Conservation (phyloP, 2,329 filamentous ascomycete species). For the Ophiognomonia clavigignenti-juglandacearum region DNA sequence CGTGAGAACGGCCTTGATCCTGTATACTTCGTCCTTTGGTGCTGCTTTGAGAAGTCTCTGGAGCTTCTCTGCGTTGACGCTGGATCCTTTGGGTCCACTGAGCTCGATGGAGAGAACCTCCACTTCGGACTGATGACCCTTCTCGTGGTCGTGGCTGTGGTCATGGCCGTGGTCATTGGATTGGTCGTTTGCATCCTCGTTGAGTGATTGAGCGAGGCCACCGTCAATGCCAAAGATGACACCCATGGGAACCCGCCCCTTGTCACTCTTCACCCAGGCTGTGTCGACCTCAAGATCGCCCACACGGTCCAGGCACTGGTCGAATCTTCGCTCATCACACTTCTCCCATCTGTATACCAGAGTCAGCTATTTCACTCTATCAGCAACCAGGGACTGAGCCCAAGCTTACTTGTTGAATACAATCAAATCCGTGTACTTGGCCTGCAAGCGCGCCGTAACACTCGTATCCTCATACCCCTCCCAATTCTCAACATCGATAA, state of each 20-base stretch:
- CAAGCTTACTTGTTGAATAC: constrained; percentile 73
- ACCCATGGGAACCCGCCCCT: constrained; percentile 71
- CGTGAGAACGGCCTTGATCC: constrained; percentile 73
- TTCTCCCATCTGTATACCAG: constrained; percentile 70
- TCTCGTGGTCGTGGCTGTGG: constrained; percentile 34
- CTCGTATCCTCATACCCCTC: constrained; percentile 85
- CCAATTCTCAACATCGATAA: constrained; percentile 96
- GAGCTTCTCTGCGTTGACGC: constrained; percentile 57
- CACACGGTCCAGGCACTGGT: constrained; percentile 72
- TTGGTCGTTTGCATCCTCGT: too few relatives aligned
- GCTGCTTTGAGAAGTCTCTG: constrained; percentile 64
- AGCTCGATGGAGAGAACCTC: constrained; percentile 85
- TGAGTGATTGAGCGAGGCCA: constrained; percentile 59
- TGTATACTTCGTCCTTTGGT: constrained; percentile 90
- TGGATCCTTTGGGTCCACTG: constrained; percentile 33
- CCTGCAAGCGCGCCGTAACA: constrained; percentile 84
- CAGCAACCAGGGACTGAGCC: too few relatives aligned
- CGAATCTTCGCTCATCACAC: constrained; percentile 67
- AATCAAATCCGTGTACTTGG: constrained; percentile 82
- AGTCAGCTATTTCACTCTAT: too few relatives aligned
- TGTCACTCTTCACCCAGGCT: constrained; percentile 80
- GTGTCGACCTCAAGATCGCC: constrained; percentile 77
- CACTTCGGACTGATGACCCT: constrained; percentile 76
- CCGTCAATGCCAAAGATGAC: constrained; percentile 86
- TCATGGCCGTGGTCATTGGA: constrained; percentile 36